Base-by-base conservation (phyloP, 257 asterid species). In the Solanum gracilifrons region DNA sequence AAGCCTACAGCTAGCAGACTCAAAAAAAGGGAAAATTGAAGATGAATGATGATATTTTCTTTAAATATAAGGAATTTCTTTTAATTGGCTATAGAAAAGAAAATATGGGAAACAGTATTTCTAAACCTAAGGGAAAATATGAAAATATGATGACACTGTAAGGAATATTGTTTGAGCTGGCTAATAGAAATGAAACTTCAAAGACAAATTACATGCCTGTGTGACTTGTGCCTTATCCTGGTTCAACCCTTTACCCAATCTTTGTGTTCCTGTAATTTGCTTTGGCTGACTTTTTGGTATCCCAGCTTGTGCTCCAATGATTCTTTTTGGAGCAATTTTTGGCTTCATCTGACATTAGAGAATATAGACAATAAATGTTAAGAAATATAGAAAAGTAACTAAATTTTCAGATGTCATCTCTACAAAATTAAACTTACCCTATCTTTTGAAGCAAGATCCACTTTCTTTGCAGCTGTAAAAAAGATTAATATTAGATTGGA, bases 241-340 rank as follows among this genome's bases (percentile, higher is more conserved):
- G 90, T 95, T 94, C 84, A 88, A 84, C 36, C 90, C 84, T 88
- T 88, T 94, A 86, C 89, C 92, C 27, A 92, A 80, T 88, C 93
- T 94, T 85, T 88, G 92, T 88, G 87, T 90, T 89, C 88, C 92
- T n/a, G 86, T 87, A 89, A 86, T 90, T 88, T 92, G 95, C 71
- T 93, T 94, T 86, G 94, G 92, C 85, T 90, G 96, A 87, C 90
- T 58, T 91, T 90, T 96, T 74, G 92, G 77, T 72, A 83, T 69
- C 80, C 92, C 89, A 79, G 94, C 72, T 85, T 88, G 95, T 85
- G 86, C 82, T 90, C 90, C 87, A 89, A 74, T 89, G 41, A 85
- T 87, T 90, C 92, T 93, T 93, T 91, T 96, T 72, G 87, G 58
- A 82, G 89, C 90, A 87, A 92, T 89, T 88, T 89, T 92, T 48